Percentiles rank a stretch among this genome's conserved stretches.
Evolutionary conservation across 2,329 filamentous ascomycete species (phyloP).

Genomic region (Niveomyces coronatus): DNA sequence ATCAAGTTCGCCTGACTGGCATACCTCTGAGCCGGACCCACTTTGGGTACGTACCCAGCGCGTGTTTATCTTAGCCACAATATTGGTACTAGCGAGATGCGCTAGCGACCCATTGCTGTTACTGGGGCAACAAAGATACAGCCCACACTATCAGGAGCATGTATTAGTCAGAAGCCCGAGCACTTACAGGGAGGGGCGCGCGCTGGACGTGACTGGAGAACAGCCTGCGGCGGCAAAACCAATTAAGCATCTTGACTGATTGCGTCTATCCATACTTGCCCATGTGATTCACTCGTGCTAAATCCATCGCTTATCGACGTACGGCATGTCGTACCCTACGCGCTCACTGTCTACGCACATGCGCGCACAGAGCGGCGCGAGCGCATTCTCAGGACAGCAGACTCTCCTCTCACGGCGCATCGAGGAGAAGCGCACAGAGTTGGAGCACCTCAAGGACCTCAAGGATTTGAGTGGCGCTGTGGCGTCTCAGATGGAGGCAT

Average conservation of each 20-base stretch:
- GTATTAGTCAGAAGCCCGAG: slow-evolving; percentile 6
- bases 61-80: no score
- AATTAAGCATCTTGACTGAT: slow-evolving; percentile 5
- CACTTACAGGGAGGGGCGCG: not conserved
- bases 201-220: no score
- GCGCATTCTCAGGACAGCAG: slow-evolving; percentile 48
- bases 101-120: no score
- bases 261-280: not conserved
- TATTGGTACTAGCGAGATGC: no score
- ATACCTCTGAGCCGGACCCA: no score
- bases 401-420: slow-evolving; percentile 64
- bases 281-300: not conserved
- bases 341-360: slow-evolving; percentile 55
- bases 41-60: not conserved
- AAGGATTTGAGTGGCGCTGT: slow-evolving; percentile 69
- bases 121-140: slow-evolving; percentile 1
- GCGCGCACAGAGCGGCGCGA: slow-evolving; percentile 47
- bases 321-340: slow-evolving; percentile 44
- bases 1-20: no score
- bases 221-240: not conserved
- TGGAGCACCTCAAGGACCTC: slow-evolving; percentile 68
- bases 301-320: no score
- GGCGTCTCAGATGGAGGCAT: slow-evolving; percentile 70
- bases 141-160: no score
- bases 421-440: slow-evolving; percentile 75